Evolutionary conservation across 129 eudicot species (phyloP).

Genomic region (Flaveria brownii): DNA sequence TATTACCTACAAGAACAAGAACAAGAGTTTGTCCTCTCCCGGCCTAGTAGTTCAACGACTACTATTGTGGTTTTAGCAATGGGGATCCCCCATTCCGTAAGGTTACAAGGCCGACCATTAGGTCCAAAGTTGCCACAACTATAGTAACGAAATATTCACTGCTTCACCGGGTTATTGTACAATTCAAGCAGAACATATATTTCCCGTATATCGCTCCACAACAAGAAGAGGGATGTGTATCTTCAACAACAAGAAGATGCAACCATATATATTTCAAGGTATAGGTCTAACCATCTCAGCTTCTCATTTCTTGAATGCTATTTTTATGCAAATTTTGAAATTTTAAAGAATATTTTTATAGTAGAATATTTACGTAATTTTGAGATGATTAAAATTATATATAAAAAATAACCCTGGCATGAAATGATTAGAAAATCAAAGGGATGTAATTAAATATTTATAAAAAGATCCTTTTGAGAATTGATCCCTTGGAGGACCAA

Average conservation of each 20-base stretch:
- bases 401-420: too few species aligned
- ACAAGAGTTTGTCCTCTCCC: background rate
- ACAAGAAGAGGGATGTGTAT: background rate
- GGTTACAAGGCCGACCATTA: background rate
- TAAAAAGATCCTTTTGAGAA: background rate
- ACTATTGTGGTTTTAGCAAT: background rate
- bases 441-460: background rate
- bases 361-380: background rate
- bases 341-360: background rate
- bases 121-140: background rate
- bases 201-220: background rate
- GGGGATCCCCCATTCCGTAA: background rate
- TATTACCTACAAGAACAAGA: background rate
- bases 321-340: too few species aligned
- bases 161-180: background rate
- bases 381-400: background rate
- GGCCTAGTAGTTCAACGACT: background rate
- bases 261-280: too few species aligned
- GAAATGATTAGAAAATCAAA: background rate
- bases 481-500: constrained; percentile 14
- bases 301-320: too few species aligned
- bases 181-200: background rate
- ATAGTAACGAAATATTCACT: background rate
- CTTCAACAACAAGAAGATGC: too few species aligned
- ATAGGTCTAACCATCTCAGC: too few species aligned